These are phyloP conservation scores for Artomyces pyxidatus DNA, from an alignment of 768 basidiomycete species.

Conservation along the genomic window DNA sequence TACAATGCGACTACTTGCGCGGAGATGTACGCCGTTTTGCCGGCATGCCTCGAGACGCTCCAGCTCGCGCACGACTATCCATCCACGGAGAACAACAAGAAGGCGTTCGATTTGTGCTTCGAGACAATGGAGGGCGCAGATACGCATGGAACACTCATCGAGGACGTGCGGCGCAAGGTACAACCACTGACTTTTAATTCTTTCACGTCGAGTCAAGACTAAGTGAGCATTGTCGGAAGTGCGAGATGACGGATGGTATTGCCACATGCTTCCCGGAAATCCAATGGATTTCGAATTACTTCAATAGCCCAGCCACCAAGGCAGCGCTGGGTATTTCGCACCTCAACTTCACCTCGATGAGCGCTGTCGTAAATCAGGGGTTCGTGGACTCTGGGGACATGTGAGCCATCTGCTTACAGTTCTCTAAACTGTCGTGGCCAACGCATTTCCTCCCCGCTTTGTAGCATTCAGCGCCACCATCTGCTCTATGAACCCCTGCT, in stretches of 20 bases:
- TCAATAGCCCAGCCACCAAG: background rate
- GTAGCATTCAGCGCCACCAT: background rate
- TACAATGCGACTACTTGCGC: slow-evolving; percentile 25
- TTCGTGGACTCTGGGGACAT: too few species aligned
- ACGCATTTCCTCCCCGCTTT: too few species aligned
- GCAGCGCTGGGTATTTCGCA: background rate
- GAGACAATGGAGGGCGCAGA: slow-evolving; percentile 2
- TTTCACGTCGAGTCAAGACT: too few species aligned
- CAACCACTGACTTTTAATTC: too few species aligned
- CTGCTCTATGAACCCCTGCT: background rate
- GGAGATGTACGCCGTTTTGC: slow-evolving; percentile 18
- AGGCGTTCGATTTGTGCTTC: background rate
- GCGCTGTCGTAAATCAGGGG: background rate
- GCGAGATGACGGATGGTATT: background rate
- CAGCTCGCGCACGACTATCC: background rate
- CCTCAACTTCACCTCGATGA: background rate
- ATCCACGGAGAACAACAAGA: background rate
- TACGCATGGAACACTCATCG: slow-evolving; percentile 7
- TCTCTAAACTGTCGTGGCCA: too few species aligned
- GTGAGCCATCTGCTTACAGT: too few species aligned
- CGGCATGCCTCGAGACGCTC: slow-evolving; percentile 19
- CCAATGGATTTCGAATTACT: background rate
- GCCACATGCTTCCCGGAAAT: background rate
- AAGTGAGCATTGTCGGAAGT: too few species aligned
- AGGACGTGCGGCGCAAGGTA: background rate